Conservation (phyloP, 1,139 yeast species). For the Taiozyma sp. region DNA sequence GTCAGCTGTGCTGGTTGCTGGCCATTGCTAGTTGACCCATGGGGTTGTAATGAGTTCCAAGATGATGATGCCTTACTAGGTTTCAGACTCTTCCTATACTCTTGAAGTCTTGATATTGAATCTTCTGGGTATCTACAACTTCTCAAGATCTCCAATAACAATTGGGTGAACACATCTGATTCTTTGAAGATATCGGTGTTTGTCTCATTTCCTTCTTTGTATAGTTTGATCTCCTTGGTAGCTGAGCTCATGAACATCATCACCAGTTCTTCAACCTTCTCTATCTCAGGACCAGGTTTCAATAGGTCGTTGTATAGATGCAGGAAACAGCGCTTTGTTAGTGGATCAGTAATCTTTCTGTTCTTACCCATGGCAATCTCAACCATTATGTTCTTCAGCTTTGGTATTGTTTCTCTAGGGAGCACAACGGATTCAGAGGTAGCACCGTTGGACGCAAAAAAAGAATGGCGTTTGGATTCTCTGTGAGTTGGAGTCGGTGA, state of each 20-base stretch:
- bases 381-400: slow-evolving; percentile 45
- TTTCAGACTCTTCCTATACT: slow-evolving; percentile 38
- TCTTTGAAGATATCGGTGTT: slow-evolving; percentile 49
- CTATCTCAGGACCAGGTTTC: slow-evolving; percentile 44
- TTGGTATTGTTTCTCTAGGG: slow-evolving; percentile 45
- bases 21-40: neutral
- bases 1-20: slow-evolving; percentile 7
- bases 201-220: slow-evolving; percentile 37
- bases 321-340: slow-evolving; percentile 43
- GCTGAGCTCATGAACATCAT: slow-evolving; percentile 63
- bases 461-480: slow-evolving; percentile 17
- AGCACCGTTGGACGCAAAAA: slow-evolving; percentile 10
- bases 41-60: slow-evolving; percentile 13
- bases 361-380: slow-evolving; percentile 47
- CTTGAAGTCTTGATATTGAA: slow-evolving; percentile 39
- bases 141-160: slow-evolving; percentile 44
- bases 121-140: slow-evolving; percentile 40
- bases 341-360: slow-evolving; percentile 24
- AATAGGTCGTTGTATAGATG: slow-evolving; percentile 60
- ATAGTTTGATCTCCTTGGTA: slow-evolving; percentile 57
- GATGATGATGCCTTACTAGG: slow-evolving; percentile 8
- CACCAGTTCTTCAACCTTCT: slow-evolving; percentile 58
- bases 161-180: slow-evolving; percentile 51
- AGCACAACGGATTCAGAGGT: slow-evolving; percentile 19
- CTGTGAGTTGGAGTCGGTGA: slow-evolving; percentile 1